Evolutionary conservation across 2,329 filamentous ascomycete genomes (phyloP).

Genomic region (Neonectria hederae): DNA sequence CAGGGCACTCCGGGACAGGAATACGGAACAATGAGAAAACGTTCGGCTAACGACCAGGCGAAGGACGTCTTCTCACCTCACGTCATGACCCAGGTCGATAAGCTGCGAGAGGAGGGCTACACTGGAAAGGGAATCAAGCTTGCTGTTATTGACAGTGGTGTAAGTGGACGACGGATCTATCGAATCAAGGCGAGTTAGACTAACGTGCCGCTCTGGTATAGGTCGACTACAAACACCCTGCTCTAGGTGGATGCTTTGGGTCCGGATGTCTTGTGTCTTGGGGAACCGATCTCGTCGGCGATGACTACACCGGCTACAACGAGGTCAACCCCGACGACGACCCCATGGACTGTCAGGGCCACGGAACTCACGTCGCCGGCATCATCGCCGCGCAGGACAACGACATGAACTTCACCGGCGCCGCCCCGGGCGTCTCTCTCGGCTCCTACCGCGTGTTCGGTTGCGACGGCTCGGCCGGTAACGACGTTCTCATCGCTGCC

Average conservation of each 20-base stretch:
- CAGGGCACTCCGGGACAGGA: conserved; percentile 47
- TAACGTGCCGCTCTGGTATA: conserved; percentile 27
- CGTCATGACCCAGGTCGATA: conserved; percentile 65
- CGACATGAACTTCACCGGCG: conserved; percentile 64
- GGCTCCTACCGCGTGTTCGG: conserved; percentile 68
- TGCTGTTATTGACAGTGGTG: conserved; percentile 64
- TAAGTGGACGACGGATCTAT: conserved; percentile 45
- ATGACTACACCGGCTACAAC: conserved; percentile 56
- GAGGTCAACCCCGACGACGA: conserved; percentile 57
- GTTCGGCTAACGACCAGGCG: conserved; percentile 20
- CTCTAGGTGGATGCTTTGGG: conserved; percentile 72
- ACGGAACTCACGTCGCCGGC: conserved; percentile 70
- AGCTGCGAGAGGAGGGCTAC: conserved; percentile 58
- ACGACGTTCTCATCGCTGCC: conserved; percentile 67
- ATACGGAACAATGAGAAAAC: conserved; percentile 31
- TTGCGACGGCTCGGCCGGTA: conserved; percentile 59
- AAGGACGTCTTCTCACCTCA: conserved; percentile 59
- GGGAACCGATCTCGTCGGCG: conserved; percentile 67
- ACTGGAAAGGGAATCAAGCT: conserved; percentile 63
- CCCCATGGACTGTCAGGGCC: conserved; percentile 66
- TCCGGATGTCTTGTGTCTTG: conserved; percentile 65
- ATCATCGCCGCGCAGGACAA: conserved; percentile 68
- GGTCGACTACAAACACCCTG: conserved; percentile 71
- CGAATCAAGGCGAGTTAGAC: too few relatives aligned
- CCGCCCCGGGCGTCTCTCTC: conserved; percentile 64